These are phyloP conservation scores for Cymbopogon flexuosus DNA, from an alignment of 202 grass and related monocot species.

Conservation along the genomic window DNA sequence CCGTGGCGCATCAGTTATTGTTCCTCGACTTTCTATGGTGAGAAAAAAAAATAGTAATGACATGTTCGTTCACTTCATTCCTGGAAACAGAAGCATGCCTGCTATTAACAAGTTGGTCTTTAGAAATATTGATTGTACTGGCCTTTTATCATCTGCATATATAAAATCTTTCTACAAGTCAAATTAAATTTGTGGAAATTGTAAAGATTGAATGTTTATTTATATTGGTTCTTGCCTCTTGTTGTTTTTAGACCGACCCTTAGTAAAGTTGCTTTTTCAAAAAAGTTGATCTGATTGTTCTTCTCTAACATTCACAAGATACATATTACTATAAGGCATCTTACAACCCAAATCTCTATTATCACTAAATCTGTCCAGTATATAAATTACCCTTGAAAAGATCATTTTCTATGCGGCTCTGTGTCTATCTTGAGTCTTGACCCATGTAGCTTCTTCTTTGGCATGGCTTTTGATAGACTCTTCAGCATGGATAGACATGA, in stretches of 20 bases:
- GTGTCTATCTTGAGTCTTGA: neutral
- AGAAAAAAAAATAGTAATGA: slow-evolving; percentile 35
- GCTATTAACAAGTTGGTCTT: slow-evolving; percentile 3
- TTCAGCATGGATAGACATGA: slow-evolving; percentile 31
- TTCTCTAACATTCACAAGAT: slow-evolving; percentile 17
- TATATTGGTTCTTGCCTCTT: neutral
- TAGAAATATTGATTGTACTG: neutral
- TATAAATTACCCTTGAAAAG: neutral
- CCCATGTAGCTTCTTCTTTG: slow-evolving; percentile 19
- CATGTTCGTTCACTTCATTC: slow-evolving; percentile 17
- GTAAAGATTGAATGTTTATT: neutral
- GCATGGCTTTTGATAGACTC: slow-evolving; percentile 12
- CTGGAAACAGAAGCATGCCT: neutral
- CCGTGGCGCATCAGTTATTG: slow-evolving; percentile 54
- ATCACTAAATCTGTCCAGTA: neutral
- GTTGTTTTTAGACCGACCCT: neutral
- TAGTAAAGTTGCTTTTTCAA: neutral
- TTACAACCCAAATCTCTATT: neutral
- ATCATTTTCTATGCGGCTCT: slow-evolving; percentile 18
- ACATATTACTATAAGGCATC: slow-evolving; percentile 1
- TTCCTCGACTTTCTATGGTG: slow-evolving; percentile 52
- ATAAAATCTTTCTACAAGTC: slow-evolving; percentile 3
- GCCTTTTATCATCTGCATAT: neutral
- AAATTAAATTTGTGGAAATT: neutral
- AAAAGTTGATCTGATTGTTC: neutral